A percentile compares a stretch with the other conserved stretches of the same genome.
phyloP scores from a whole-genome alignment of 805 yeast species.

The Kockiozyma suomiensis region DNA sequence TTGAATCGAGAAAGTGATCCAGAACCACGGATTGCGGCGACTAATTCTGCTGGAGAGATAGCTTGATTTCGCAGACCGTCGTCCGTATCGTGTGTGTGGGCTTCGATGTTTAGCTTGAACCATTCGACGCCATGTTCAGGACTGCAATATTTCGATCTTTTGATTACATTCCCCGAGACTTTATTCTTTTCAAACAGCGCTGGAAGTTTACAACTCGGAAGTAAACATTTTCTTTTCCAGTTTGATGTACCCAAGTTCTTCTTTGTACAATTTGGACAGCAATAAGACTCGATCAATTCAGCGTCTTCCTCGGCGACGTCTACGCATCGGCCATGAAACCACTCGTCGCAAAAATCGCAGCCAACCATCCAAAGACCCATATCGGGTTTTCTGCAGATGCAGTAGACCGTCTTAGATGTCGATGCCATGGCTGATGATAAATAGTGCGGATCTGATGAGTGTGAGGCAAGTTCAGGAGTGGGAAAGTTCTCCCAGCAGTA shows the following conservation, averaged over 20 bases:
- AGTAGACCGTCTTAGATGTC: constrained; percentile 46
- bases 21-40: constrained; percentile 2
- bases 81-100: background rate
- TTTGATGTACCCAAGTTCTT: constrained; percentile 51
- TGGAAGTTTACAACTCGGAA: constrained; percentile 59
- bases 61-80: constrained; percentile 14
- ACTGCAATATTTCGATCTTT: constrained; percentile 70
- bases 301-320: constrained; percentile 54
- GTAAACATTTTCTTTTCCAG: constrained; percentile 79
- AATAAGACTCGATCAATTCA: constrained; percentile 62
- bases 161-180: constrained; percentile 26
- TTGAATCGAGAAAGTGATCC: constrained; percentile 12
- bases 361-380: constrained; percentile 85
- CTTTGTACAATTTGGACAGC: constrained; percentile 70
- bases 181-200: constrained; percentile 34
- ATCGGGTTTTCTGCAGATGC: constrained; percentile 79
- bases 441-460: too few species aligned
- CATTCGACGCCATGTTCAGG: constrained; percentile 65
- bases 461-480: too few species aligned
- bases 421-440: constrained; percentile 6
- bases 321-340: constrained; percentile 88
- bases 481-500: background rate
- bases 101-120: constrained; percentile 30
- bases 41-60: constrained; percentile 6
- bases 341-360: constrained; percentile 92